A percentile compares a stretch with the other conserved stretches of the same genome.
Conservation (phyloP, 2,329 filamentous ascomycete genomes). For the Sporothrix protearum region DNA sequence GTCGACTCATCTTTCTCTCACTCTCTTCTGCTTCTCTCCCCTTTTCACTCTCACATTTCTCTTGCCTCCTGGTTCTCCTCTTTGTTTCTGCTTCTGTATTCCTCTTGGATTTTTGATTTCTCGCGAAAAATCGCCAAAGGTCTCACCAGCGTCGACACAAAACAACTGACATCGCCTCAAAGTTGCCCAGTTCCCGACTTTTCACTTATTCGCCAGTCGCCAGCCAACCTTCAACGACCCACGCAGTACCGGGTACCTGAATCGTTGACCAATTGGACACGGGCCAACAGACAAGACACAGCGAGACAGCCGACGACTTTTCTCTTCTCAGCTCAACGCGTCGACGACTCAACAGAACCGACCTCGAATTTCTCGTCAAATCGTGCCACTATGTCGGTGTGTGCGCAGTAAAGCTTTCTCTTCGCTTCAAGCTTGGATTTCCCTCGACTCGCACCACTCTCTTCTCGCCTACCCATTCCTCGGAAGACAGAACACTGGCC, state of each 20-base stretch:
- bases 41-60: slow-evolving; percentile 4
- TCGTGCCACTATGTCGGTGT: slow-evolving; percentile 8
- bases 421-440: not conserved
- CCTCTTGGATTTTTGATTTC: not conserved
- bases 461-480: not conserved
- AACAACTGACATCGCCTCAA: slow-evolving; percentile 3
- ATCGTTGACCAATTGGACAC: not conserved
- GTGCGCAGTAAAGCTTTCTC: not conserved
- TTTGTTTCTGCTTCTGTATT: slow-evolving; percentile 4
- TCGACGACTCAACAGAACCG: not conserved
- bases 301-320: not conserved
- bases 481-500: not conserved
- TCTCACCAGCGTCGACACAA: slow-evolving; percentile 12
- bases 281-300: not conserved
- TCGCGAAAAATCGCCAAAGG: slow-evolving; percentile 5
- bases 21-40: slow-evolving; percentile 2
- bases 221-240: not conserved
- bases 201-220: not conserved
- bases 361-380: not conserved
- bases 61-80: not conserved
- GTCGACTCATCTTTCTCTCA: not conserved
- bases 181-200: not conserved
- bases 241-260: slow-evolving; percentile 1
- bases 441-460: not conserved
- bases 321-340: not conserved